These are phyloP conservation scores for Backusella sp. DNA, from an alignment of 192 early-diverging fungal genomes.

Conservation along the genomic window DNA sequence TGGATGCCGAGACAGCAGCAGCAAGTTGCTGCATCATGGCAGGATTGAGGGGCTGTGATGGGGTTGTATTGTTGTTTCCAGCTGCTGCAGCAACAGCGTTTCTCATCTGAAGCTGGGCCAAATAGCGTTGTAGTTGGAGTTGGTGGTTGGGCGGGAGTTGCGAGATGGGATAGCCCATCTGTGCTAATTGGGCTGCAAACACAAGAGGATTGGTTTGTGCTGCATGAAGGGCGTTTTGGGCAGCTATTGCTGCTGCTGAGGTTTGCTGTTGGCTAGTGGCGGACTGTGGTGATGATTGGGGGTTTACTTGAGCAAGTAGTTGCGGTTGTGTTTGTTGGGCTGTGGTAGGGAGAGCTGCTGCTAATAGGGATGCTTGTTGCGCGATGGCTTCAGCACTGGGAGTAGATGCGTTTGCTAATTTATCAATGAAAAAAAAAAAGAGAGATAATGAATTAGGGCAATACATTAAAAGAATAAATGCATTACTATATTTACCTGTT, in stretches of 20 bases:
- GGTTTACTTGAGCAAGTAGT: background rate
- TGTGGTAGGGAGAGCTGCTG: slow-evolving; percentile 1
- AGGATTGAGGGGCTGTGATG: background rate
- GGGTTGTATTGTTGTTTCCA: background rate
- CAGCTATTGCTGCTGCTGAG: background rate
- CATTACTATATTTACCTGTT: background rate
- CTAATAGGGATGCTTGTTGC: background rate
- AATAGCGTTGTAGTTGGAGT: slow-evolving; percentile 32
- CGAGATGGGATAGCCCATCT: slow-evolving; percentile 33
- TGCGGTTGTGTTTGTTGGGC: slow-evolving; percentile 1
- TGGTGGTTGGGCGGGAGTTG: slow-evolving; percentile 26
- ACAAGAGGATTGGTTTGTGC: slow-evolving; percentile 8
- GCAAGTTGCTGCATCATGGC: slow-evolving; percentile 18
- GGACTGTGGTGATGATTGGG: slow-evolving; percentile 9
- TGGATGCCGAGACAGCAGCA: slow-evolving; percentile 18
- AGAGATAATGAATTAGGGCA: background rate
- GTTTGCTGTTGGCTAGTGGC: background rate
- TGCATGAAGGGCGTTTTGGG: slow-evolving; percentile 14
- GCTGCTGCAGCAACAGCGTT: slow-evolving; percentile 14
- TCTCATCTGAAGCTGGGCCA: slow-evolving; percentile 34
- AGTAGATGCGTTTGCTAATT: background rate
- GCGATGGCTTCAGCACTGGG: slow-evolving; percentile 5
- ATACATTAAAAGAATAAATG: background rate
- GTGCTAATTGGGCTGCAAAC: slow-evolving; percentile 32
- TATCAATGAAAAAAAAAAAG: background rate